Evolutionary conservation across 768 basidiomycete genomes (phyloP), one percentile per base, ranked within the genome.

Genomic region (Amanita pseudoporphyria): DNA sequence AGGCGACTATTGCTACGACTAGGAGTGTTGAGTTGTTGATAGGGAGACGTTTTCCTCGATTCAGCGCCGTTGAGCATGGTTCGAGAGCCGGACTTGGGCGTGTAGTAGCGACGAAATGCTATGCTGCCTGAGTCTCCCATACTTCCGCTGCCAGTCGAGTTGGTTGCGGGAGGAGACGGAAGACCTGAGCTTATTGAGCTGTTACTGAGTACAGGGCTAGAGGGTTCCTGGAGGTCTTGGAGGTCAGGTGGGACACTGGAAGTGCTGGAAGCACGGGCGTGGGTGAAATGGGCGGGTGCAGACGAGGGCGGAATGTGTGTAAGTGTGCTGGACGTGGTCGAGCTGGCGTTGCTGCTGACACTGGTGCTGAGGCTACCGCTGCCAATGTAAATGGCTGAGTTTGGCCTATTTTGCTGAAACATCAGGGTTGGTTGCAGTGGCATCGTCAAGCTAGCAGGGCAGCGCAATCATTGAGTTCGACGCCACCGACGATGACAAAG

Each of bases 131-230:
- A 73, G 65, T 81, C 81, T 37, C 81, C 82, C 3, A 77, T 81
- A 57, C 84, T 86, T 32, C 84, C 84, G 62, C 85, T 87, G 30
- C 84, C 86, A 1, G 86, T 88, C 9, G 87, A 89, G 60, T 88
- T 89, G 16, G 88, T 87, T 22, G 85, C 87, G 37, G 88, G 88
- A 0, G 88, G 88, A 19, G 86, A 88, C 1, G 88, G 87, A 5
- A 90, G 62, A 5, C 87, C 87, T 5, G 85, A 86, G 50, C 71
- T 68, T 54, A 59, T 62, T 3, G 79, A 72, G 51, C 71, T 62
- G 12, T 60, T 58, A 54, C 67, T 69, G 30, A 72, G 66, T 19
- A 67, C 70, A 9, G 82, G 81, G 53, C 79, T 83, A n/a, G 82
- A 79, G 3, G 81, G 82, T 54, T 81, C 81, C 44, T 84, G 83